These are phyloP conservation scores for Yarrowia hollandica DNA, from an alignment of 805 yeast genomes.

Conservation along the genomic window DNA sequence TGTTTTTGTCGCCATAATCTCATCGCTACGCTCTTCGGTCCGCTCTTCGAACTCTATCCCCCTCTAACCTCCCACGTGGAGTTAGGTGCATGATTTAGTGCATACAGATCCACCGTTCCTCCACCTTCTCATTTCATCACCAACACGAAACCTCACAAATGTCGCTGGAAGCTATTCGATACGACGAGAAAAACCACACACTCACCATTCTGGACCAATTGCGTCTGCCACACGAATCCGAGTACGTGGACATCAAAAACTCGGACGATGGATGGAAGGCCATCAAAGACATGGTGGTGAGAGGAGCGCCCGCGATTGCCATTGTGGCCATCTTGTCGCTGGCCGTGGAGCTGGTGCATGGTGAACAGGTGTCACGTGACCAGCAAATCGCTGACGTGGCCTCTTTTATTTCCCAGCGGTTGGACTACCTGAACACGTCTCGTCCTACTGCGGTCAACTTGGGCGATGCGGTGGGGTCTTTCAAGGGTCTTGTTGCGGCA, in stretches of 20 bases:
- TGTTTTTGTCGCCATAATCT: no score
- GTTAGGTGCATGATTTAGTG: conserved; percentile 1
- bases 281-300: conserved; percentile 87
- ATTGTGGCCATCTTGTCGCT: conserved; percentile 87
- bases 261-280: conserved; percentile 78
- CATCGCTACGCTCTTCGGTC: no score
- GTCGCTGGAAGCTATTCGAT: conserved; percentile 23
- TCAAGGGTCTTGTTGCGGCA: conserved; percentile 43
- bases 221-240: conserved; percentile 73
- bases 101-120: no score
- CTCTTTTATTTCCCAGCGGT: conserved; percentile 46
- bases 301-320: conserved; percentile 99
- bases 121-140: not conserved
- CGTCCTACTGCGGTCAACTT: conserved; percentile 97
- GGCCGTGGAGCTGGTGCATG: conserved; percentile 60
- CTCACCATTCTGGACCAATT: conserved; percentile 79
- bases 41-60: not conserved
- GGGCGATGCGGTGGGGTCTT: conserved; percentile 65
- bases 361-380: conserved; percentile 32
- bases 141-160: not conserved
- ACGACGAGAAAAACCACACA: conserved; percentile 8
- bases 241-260: conserved; percentile 59
- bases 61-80: conserved; percentile 7
- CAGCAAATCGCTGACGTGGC: conserved; percentile 30
- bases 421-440: conserved; percentile 68